Conservation (phyloP, 2,329 filamentous ascomycete genomes). For the Colletotrichum tamarilloi region DNA sequence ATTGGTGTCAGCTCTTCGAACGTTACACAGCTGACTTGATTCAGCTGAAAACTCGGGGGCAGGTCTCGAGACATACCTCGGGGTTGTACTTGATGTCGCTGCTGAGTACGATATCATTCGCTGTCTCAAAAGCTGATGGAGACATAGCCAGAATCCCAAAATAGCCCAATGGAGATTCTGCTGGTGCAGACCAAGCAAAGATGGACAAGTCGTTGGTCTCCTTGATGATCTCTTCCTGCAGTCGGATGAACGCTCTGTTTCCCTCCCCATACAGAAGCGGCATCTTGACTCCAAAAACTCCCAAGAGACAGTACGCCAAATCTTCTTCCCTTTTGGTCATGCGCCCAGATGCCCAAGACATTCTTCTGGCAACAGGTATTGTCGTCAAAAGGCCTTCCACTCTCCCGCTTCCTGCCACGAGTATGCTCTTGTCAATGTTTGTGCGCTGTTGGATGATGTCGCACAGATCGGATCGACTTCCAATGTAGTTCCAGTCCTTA, state of each 20-base stretch:
- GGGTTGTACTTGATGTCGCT: background rate
- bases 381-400: background rate
- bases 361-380: slow-evolving; percentile 13
- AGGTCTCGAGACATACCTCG: background rate
- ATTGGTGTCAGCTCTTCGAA: background rate
- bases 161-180: background rate
- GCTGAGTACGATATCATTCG: background rate
- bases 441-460: background rate
- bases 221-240: slow-evolving; percentile 27
- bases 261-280: slow-evolving; percentile 42
- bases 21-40: background rate
- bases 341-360: slow-evolving; percentile 42
- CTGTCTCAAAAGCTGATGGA: background rate
- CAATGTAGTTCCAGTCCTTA: background rate
- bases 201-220: slow-evolving; percentile 9
- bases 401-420: background rate
- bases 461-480: background rate
- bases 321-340: slow-evolving; percentile 40
- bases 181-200: slow-evolving; percentile 7
- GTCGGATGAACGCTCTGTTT: slow-evolving; percentile 37
- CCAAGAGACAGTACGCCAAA: slow-evolving; percentile 41
- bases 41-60: background rate
- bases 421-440: background rate
- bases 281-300: slow-evolving; percentile 43
- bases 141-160: background rate